These are phyloP conservation scores for Nitzschia sp. DNA, from an alignment of 108 stramenopile genomes.

Conservation along the genomic window DNA sequence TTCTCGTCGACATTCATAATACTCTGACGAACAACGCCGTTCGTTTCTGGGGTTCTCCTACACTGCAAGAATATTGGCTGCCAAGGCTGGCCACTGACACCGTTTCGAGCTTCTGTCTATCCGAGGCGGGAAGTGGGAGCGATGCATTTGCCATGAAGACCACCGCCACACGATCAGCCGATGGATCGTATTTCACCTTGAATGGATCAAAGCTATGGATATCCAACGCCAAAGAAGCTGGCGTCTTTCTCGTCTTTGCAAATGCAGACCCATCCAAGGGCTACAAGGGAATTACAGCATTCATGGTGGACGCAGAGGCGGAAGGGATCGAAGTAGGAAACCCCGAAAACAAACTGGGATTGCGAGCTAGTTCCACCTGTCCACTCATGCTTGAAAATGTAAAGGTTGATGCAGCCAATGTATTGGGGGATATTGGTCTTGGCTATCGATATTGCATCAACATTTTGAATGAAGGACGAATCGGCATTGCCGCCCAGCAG, in stretches of 20 bases:
- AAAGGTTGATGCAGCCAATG: constrained; percentile 65
- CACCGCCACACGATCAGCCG: constrained; percentile 55
- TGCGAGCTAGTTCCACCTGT: constrained; percentile 91
- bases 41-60: constrained; percentile 86
- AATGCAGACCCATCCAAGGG: constrained; percentile 81
- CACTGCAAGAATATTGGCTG: constrained; percentile 77
- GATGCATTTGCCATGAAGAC: constrained; percentile 96
- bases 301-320: constrained; percentile 86
- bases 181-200: constrained; percentile 81
- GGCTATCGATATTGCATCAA: constrained; percentile 96
- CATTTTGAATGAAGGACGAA: constrained; percentile 96
- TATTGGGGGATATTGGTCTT: constrained; percentile 89
- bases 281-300: constrained; percentile 95
- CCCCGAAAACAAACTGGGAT: constrained; percentile 91
- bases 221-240: constrained; percentile 88
- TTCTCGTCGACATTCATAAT: constrained; percentile 95
- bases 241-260: constrained; percentile 92
- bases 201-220: constrained; percentile 96
- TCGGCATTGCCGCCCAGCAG: constrained; percentile 93
- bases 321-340: constrained; percentile 83
- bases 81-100: constrained; percentile 83
- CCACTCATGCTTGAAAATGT: constrained; percentile 89
- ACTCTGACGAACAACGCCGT: constrained; percentile 95
- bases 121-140: constrained; percentile 84
- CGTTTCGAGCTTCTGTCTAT: constrained; percentile 90